Evolutionary conservation across 768 basidiomycete species (phyloP).

Genomic region (Gymnopilus dilepis): DNA sequence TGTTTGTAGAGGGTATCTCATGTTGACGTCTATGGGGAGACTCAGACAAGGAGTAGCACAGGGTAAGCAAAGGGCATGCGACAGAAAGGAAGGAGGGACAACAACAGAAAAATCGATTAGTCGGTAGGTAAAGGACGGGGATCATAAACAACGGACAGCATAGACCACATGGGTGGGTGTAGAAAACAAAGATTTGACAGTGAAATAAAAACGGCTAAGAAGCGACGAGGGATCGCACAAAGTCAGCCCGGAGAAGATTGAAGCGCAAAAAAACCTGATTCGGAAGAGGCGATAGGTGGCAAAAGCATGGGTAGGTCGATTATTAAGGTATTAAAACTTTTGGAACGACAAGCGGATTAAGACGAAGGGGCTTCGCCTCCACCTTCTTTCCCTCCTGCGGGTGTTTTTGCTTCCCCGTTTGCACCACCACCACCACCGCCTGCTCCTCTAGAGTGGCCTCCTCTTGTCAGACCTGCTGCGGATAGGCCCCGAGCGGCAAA

Average conservation of each 20-base stretch:
- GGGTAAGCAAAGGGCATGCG: background rate
- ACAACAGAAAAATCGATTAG: background rate
- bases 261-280: background rate
- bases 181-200: background rate
- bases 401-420: conserved; percentile 4
- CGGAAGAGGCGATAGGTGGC: background rate
- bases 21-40: background rate
- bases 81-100: background rate
- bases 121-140: background rate
- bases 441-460: conserved; percentile 24
- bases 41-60: conserved; percentile 1
- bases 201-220: background rate
- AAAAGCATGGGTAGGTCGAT: background rate
- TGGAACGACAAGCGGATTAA: background rate
- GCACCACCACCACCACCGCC: background rate
- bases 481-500: conserved; percentile 72
- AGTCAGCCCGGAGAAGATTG: background rate
- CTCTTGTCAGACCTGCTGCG: conserved; percentile 68
- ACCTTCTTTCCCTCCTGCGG: conserved; percentile 10
- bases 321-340: conserved; percentile 8
- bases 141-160: background rate
- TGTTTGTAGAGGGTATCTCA: conserved; percentile 3
- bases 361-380: conserved; percentile 9
- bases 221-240: background rate
- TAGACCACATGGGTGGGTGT: background rate